Conservation (phyloP, 2,329 filamentous ascomycete species). For the Monosporascus sp. region DNA sequence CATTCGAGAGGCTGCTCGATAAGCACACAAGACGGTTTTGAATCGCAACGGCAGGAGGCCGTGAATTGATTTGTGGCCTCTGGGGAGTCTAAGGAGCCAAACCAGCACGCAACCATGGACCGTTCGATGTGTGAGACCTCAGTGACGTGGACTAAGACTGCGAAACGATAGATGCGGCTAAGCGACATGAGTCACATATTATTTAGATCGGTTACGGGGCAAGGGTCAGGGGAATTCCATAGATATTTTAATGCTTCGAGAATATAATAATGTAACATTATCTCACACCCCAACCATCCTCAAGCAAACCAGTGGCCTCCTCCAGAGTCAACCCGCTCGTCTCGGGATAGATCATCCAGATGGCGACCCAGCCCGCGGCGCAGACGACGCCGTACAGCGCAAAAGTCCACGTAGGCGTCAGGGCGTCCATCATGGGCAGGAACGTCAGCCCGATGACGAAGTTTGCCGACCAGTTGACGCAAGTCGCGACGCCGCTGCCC, state of each 20-base stretch:
- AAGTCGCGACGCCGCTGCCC: slow-evolving; percentile 68
- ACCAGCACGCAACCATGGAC: background rate
- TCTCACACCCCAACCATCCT: slow-evolving; percentile 66
- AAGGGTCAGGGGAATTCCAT: too few relatives aligned
- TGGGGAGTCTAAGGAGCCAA: background rate
- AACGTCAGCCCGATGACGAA: slow-evolving; percentile 84
- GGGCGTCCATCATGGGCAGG: slow-evolving; percentile 73
- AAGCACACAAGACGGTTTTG: background rate
- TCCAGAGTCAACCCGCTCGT: slow-evolving; percentile 78
- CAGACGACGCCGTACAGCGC: slow-evolving; percentile 73
- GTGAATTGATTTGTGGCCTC: background rate
- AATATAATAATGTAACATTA: slow-evolving; percentile 22
- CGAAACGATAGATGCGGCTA: background rate
- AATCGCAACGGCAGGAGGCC: background rate
- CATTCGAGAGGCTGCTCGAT: background rate
- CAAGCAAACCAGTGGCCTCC: slow-evolving; percentile 68
- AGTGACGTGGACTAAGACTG: too few relatives aligned
- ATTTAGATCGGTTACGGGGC: too few relatives aligned
- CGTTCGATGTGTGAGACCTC: too few relatives aligned
- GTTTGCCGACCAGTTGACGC: slow-evolving; percentile 83
- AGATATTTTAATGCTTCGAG: background rate
- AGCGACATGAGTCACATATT: background rate
- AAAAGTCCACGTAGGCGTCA: slow-evolving; percentile 75
- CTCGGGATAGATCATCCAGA: slow-evolving; percentile 80
- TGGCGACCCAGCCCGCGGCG: slow-evolving; percentile 56